Evolutionary conservation across 2,329 filamentous ascomycete species (phyloP), one percentile per base, ranked within the genome.

Genomic region (Waltergamsia citrina): DNA sequence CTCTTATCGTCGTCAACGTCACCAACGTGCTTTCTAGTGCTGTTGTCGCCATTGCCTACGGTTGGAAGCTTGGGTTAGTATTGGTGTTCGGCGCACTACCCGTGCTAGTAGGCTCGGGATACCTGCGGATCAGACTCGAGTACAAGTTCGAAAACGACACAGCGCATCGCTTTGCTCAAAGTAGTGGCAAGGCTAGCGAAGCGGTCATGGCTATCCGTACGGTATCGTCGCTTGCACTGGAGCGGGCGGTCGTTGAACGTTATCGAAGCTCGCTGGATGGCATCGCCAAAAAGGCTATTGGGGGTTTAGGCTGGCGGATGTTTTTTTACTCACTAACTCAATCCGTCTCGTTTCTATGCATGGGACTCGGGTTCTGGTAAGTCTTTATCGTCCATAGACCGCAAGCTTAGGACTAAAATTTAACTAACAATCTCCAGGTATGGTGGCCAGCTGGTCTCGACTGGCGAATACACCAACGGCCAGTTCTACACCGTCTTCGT

Each of bases 401-500:
- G 17, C 18, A 6, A 31, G 15, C 6, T 17, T 6, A 17, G n/a
- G 7, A 9, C 20, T 5, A 29, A 7, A n/a, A n/a, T n/a, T n/a
- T n/a, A n/a, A 20, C 29, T 31, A 6, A 31, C 29, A 31, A 31
- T 5, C 16, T 5, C 12, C 19, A 55, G 51, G 50, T 60, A 63
- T 25, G 59, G 62, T 2, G 57, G 60, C 2, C 51, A 46, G 16
- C 52, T 64, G 4, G 48, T 65, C 6, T 58, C 58, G 2, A 53
- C 47, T 1, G 57, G 61, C n/a, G 68, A 73, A 41, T 71, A 71
- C 42, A 52, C 52, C 2, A 48, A 57, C 0, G 45, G 54, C 3
- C 56, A 67, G 29, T 72, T 71, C 47, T 71, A 71, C 43, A 54
- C 63, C 23, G 59, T 69, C 21, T 71, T 71, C 45, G 62, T 69